Evolutionary conservation across 2,329 filamentous ascomycete species (phyloP), one percentile per base, ranked within the genome.

Genomic region (Trichoderma sp.): DNA sequence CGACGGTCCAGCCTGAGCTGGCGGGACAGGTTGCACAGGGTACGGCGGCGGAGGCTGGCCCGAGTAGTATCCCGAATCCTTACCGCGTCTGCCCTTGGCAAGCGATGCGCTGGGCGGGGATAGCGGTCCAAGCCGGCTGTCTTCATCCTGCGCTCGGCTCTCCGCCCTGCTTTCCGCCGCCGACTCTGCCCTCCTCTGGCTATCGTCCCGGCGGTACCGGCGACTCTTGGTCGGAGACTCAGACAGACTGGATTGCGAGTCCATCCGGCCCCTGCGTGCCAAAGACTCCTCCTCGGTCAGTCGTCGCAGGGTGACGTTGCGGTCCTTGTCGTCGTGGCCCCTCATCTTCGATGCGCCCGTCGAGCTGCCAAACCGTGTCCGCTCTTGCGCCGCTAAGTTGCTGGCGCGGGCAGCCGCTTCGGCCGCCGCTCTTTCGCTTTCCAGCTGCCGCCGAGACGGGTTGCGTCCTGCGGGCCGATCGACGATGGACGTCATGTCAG

Each of bases 11-110:
- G 79, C 77, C 17, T 79, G 79, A 3, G 79, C 78, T 2, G 80
- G 76, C 66, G 78, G 76, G 4, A 45, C 69, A 2, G 69, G 69
- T 47, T 73, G 72, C 14, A 15, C 30, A n/a, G 30, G 51, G 51
- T 17, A 21, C 30, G 45, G 21, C 47, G 10, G 34, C 34, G 34
- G 34, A 9, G 68, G 70, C 54, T 74, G 73, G n/a, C 83, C 84
- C 3, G 84, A 86, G 71, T 86, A 88, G 70, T 88, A 88, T 9
- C 84, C 84, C 51, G 84, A 86, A 71, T 89, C 86, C 70, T 88
- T 88, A 2, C 75, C 74, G 12, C 75, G 78, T 70, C 80, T 79
- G 66, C 78, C 77, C 48, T 79, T 81, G 5, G 85, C 83, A 71
- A 85, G 87, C 6, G 83, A 79, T 10, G 86, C 84, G 64, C 83